Base-by-base conservation (phyloP, 768 basidiomycete species). In the Naganishia antarctica region DNA sequence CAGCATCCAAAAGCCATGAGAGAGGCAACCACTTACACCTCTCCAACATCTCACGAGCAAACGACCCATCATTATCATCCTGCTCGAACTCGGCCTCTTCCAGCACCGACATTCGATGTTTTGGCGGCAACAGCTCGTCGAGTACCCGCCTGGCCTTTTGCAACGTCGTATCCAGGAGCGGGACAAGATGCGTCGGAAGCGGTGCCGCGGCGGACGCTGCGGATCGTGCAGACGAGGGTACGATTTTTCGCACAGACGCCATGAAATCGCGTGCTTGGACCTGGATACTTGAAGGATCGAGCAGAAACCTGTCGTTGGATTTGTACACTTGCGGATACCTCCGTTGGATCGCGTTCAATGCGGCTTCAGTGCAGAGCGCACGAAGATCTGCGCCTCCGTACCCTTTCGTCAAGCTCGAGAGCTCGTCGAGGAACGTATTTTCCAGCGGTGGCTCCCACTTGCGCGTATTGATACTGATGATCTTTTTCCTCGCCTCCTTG, bases 281-380 rank as follows among this genome's bases (percentile, higher is more conserved):
- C 32, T 82, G 81, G 67, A 98, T 96, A 1, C 86, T 86, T 71
- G 90, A 88, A 7, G 93, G 89, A 68, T 90, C 84, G 61, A 98
- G 81, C 51, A 91, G 73, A 1, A 97, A 79, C 11, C 96, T 82
- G 66, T 98, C 92, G 32, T 82, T 84, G 4, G 90, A 88, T 78
- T 90, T 88, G 81, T 99, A 99, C 48, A 98, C 92, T 76, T 99
- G 96, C 0, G 96, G 96, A 76, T 99, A 99, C 61, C 88, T 83
- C 64, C 96, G 81, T 73, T 99, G 96, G 25, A 99, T 89, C 0
- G 94, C 94, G 72, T 98, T 98, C 70, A 99, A 76, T 0, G 92
- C 89, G 11, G 96, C 91, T 79, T 99, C 96, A 6, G 96, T 98
- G 70, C 94, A 97, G 4, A 99, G 80, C 0, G 96, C 94, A 78